phyloP scores from a whole-genome alignment of 768 basidiomycete species.

The Mycena maculata region DNA sequence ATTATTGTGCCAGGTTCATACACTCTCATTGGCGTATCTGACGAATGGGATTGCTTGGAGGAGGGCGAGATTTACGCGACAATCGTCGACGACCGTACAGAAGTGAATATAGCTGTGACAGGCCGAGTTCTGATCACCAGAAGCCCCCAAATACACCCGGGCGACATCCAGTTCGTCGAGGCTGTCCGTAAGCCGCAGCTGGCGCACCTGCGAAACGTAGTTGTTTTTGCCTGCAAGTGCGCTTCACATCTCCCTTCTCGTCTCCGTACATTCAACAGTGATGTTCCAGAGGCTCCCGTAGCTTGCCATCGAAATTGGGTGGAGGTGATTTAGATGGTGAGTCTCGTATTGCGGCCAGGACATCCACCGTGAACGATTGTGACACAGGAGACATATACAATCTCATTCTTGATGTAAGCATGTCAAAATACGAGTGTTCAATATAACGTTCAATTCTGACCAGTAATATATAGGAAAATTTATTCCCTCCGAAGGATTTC shows the following conservation, averaged over 20 bases:
- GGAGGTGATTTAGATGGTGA: slow-evolving; percentile 65
- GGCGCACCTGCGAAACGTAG: slow-evolving; percentile 55
- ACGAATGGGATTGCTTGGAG: slow-evolving; percentile 58
- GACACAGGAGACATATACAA: slow-evolving; percentile 59
- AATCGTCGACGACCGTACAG: slow-evolving; percentile 45
- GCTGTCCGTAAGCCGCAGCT: slow-evolving; percentile 56
- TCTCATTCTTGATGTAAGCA: slow-evolving; percentile 54
- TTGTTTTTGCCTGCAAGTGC: slow-evolving; percentile 64
- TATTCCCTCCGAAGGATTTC: slow-evolving; percentile 40
- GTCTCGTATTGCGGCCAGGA: slow-evolving; percentile 39
- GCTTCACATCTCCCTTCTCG: slow-evolving; percentile 16
- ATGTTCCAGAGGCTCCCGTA: slow-evolving; percentile 51
- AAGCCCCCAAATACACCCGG: slow-evolving; percentile 66
- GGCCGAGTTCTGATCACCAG: slow-evolving; percentile 60
- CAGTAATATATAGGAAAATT: slow-evolving; percentile 40
- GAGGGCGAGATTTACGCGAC: slow-evolving; percentile 63
- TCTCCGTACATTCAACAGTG: background rate
- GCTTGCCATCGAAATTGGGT: slow-evolving; percentile 60
- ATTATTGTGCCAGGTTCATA: slow-evolving; percentile 61
- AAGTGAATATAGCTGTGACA: slow-evolving; percentile 41
- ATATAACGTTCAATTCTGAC: slow-evolving; percentile 1
- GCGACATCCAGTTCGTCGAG: slow-evolving; percentile 54
- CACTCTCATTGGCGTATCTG: slow-evolving; percentile 65
- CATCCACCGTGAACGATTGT: background rate
- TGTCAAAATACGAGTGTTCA: background rate